Conservation (phyloP, 169 alveolate species). For the Plasmodium sp. region DNA sequence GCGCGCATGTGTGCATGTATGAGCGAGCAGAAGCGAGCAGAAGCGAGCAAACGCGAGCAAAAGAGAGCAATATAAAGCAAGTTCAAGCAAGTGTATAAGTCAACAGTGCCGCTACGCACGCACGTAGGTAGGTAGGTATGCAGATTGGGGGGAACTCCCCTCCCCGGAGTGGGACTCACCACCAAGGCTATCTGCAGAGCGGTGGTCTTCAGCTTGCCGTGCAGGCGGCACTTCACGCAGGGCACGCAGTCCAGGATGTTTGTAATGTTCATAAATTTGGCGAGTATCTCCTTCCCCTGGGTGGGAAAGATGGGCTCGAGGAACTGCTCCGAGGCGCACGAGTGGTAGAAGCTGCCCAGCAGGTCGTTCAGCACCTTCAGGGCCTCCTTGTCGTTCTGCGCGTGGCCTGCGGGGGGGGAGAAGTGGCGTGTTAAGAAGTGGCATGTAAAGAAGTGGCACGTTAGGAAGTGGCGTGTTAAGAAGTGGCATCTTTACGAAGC, state of each 20-base stretch:
- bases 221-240: conserved; percentile 94
- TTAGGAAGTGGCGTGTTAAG: background rate
- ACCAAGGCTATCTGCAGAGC: conserved; percentile 92
- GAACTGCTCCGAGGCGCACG: conserved; percentile 36
- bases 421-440: background rate
- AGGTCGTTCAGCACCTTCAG: conserved; percentile 19
- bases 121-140: background rate
- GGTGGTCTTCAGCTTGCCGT: conserved; percentile 92
- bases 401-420: background rate
- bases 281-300: conserved; percentile 52
- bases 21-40: no score
- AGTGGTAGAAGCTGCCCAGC: conserved; percentile 7
- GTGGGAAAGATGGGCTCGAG: conserved; percentile 49
- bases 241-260: conserved; percentile 86
- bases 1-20: background rate
- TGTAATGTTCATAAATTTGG: conserved; percentile 56
- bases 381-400: conserved; percentile 39
- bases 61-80: no score
- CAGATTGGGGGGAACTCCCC: background rate
- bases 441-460: no score
- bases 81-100: background rate
- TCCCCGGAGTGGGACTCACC: conserved; percentile 39
- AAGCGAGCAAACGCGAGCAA: no score
- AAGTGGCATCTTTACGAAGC: background rate
- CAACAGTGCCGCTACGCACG: background rate